phyloP scores from a whole-genome alignment of 106 monocot genomes.

The Chionographis japonica region DNA sequence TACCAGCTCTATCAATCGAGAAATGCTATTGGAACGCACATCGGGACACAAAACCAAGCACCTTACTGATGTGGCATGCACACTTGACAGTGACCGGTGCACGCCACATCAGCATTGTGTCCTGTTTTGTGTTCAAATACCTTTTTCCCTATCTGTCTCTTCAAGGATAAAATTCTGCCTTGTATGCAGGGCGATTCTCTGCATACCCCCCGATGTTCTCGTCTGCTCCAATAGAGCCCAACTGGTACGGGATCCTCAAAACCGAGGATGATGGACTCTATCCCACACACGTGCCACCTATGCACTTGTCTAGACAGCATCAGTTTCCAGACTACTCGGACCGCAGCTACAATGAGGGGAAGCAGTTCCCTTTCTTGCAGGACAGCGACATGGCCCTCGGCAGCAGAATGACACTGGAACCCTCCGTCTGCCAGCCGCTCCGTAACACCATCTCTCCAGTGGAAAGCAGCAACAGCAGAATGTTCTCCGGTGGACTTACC shows the following conservation, averaged over 20 bases:
- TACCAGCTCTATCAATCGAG: no score
- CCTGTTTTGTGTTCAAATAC: no score
- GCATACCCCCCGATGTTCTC: no score
- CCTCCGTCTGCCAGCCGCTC: conserved; percentile 12
- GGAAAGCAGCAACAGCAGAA: conserved; percentile 12
- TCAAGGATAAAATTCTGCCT: no score
- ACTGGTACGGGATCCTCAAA: conserved; percentile 5
- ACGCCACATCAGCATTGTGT: no score
- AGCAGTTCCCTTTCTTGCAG: conserved; percentile 21
- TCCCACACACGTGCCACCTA: background rate
- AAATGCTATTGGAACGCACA: no score
- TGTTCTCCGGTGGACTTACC: conserved; percentile 19
- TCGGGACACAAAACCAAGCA: no score
- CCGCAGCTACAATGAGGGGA: conserved; percentile 14
- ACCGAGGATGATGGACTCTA: conserved; percentile 7
- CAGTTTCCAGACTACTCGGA: conserved; percentile 4
- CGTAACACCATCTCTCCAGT: conserved; percentile 16
- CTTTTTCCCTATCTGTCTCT: no score
- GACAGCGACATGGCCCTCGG: background rate
- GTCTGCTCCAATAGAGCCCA: no score
- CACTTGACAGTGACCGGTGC: no score
- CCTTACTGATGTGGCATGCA: no score
- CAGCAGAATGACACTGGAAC: conserved; percentile 5
- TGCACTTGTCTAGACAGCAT: conserved; percentile 17
- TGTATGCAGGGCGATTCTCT: no score